Conservation (phyloP, 2,329 filamentous ascomycete species). For the Stylonectria norvegica region DNA sequence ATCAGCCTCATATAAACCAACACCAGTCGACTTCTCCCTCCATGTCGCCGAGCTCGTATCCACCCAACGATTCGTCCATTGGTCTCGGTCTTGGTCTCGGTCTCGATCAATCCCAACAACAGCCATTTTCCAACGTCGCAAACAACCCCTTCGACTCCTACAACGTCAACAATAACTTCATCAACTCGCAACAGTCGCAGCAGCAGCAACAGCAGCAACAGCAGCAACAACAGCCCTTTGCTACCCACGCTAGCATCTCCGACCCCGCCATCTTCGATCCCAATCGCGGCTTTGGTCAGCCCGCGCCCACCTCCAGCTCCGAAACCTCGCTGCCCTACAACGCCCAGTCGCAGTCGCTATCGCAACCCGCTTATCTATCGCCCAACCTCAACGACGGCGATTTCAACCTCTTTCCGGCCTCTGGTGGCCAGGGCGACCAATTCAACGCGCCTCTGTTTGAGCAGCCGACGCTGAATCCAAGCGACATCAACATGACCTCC, state of each 20-base stretch:
- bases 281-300: constrained; percentile 44
- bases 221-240: constrained; percentile 31
- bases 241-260: constrained; percentile 31
- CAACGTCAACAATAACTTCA: constrained; percentile 46
- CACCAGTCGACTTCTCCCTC: too few species aligned
- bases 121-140: constrained; percentile 37
- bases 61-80: constrained; percentile 45
- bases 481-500: constrained; percentile 53
- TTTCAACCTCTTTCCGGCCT: constrained; percentile 62
- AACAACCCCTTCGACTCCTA: constrained; percentile 42
- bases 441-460: constrained; percentile 62
- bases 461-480: constrained; percentile 40
- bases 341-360: constrained; percentile 40
- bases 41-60: constrained; percentile 57
- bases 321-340: constrained; percentile 41
- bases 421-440: constrained; percentile 51
- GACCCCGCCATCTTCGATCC: constrained; percentile 40
- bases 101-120: constrained; percentile 47
- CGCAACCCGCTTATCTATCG: constrained; percentile 46
- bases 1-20: constrained; percentile 64
- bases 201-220: constrained; percentile 32
- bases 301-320: constrained; percentile 33
- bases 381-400: constrained; percentile 55
- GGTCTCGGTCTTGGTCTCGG: constrained; percentile 59
- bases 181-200: constrained; percentile 44